Evolutionary conservation across 2,329 filamentous ascomycete genomes (phyloP).

Genomic region (Colletotrichum sp.): DNA sequence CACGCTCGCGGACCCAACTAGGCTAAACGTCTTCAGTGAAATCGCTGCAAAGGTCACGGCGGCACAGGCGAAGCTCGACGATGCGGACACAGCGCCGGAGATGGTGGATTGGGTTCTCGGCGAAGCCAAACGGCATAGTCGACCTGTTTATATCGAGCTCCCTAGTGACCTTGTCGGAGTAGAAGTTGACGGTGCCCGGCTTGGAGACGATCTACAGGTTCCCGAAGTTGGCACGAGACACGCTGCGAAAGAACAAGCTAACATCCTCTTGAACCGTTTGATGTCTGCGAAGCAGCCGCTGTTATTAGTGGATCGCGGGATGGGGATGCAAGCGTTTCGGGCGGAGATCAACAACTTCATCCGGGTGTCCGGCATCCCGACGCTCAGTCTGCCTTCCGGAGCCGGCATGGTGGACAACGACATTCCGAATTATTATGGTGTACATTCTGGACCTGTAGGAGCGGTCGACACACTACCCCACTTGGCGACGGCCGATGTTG

Average conservation of each 20-base stretch:
- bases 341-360: background rate
- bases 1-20: background rate
- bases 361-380: background rate
- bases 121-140: slow-evolving; percentile 54
- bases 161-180: slow-evolving; percentile 55
- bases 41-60: slow-evolving; percentile 55
- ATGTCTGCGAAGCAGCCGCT: background rate
- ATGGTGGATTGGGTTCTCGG: slow-evolving; percentile 56
- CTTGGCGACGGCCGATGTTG: background rate
- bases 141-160: slow-evolving; percentile 61
- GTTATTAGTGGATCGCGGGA: background rate
- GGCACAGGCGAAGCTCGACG: slow-evolving; percentile 49
- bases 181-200: slow-evolving; percentile 2
- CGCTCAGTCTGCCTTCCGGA: background rate
- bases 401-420: background rate
- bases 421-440: background rate
- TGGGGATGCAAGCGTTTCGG: background rate
- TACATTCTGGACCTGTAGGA: background rate
- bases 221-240: background rate
- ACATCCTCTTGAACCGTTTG: background rate
- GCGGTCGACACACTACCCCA: background rate
- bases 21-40: slow-evolving; percentile 43
- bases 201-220: background rate
- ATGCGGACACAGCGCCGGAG: slow-evolving; percentile 47
- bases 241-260: background rate